A percentile compares a stretch with the other conserved stretches of the same genome.
Conservation (phyloP, 2,329 filamentous ascomycete species). For the Chaetoscypha palmicola region DNA sequence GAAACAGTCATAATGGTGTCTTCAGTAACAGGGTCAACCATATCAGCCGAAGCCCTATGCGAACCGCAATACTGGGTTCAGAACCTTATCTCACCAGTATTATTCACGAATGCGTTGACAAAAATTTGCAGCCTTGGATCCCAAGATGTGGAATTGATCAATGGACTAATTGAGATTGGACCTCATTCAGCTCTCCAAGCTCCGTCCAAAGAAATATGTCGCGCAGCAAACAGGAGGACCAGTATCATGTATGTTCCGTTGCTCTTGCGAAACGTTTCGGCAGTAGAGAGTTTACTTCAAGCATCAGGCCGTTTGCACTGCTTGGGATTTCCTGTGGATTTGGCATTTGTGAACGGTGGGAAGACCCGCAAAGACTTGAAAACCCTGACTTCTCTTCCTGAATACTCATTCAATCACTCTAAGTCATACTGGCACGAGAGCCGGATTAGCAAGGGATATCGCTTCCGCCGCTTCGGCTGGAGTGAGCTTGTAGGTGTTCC, state of each 20-base stretch:
- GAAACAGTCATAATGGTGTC: too few species aligned
- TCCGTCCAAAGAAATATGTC: neutral
- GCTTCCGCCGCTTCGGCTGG: neutral
- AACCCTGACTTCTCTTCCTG: neutral
- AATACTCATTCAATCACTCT: conserved; percentile 3
- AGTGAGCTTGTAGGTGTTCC: conserved; percentile 24
- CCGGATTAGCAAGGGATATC: neutral
- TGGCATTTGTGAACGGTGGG: neutral
- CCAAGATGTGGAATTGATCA: too few species aligned
- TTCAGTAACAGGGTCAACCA: too few species aligned
- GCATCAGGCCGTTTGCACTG: neutral
- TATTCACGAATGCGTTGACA: too few species aligned
- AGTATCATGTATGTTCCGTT: neutral
- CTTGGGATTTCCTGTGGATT: neutral
- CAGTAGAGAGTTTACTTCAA: neutral
- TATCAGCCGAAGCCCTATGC: too few species aligned
- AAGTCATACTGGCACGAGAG: conserved; percentile 2
- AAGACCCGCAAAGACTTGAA: neutral
- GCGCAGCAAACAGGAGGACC: neutral
- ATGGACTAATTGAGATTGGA: too few species aligned
- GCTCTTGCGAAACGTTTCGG: neutral
- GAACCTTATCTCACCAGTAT: too few species aligned
- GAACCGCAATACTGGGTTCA: too few species aligned
- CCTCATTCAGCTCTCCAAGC: too few species aligned
- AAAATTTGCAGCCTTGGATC: too few species aligned